Evolutionary conservation across 2,329 filamentous ascomycete genomes (phyloP).

Genomic region (Xylaria multiplex): DNA sequence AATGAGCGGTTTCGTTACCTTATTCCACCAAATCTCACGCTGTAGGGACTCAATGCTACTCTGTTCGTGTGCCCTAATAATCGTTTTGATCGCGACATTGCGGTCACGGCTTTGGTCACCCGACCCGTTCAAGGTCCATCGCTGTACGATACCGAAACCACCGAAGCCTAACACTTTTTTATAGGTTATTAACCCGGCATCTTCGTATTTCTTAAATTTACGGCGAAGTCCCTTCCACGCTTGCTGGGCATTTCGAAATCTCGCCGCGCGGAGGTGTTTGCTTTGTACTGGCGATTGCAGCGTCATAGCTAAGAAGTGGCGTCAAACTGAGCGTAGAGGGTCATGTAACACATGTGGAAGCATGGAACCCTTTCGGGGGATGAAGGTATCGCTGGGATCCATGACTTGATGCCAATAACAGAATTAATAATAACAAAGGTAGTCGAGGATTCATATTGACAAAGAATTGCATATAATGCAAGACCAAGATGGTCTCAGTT

Average conservation of each 20-base stretch:
- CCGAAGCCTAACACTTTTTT: conserved; percentile 24
- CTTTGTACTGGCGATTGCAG: neutral
- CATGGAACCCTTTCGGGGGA: neutral
- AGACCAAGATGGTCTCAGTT: neutral
- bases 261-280: neutral
- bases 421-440: neutral
- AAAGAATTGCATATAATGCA: conserved; percentile 9
- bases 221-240: conserved; percentile 24
- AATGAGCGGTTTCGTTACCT: conserved; percentile 10
- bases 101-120: neutral
- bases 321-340: neutral
- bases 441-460: neutral
- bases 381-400: no score
- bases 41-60: neutral
- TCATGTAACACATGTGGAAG: neutral
- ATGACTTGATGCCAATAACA: conserved; percentile 1
- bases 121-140: conserved; percentile 4
- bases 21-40: conserved; percentile 24
- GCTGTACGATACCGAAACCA: conserved; percentile 29
- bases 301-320: neutral
- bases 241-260: conserved; percentile 10
- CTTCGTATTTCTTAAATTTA: neutral
- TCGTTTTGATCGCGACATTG: conserved; percentile 22
- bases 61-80: neutral
- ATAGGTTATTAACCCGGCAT: conserved; percentile 7